Conservation (phyloP, 495 filamentous ascomycete species). For the Durotheca rogersii region DNA sequence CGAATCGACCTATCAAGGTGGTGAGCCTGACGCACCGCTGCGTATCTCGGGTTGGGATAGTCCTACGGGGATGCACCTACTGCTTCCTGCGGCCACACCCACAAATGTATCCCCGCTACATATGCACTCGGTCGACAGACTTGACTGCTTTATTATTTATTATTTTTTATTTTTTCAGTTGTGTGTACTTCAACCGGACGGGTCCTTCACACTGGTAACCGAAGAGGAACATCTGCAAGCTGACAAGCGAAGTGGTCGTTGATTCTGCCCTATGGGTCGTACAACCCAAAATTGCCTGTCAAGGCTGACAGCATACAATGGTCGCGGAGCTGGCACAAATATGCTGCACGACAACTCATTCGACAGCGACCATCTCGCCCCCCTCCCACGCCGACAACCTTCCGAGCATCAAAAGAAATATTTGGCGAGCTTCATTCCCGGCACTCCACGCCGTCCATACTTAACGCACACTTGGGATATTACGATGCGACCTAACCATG, state of each 20-base stretch:
- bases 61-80: constrained; percentile 19
- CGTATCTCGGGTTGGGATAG: constrained; percentile 24
- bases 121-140: constrained; percentile 9
- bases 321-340: too few species aligned
- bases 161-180: constrained; percentile 24
- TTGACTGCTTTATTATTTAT: constrained; percentile 8
- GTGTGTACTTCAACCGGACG: constrained; percentile 1
- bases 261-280: constrained; percentile 3
- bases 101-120: neutral
- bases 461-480: constrained; percentile 4
- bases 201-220: constrained; percentile 3
- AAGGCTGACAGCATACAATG: constrained; percentile 16
- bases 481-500: constrained; percentile 2
- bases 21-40: constrained; percentile 17
- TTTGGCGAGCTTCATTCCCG: neutral
- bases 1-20: constrained; percentile 1
- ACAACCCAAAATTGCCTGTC: constrained; percentile 4
- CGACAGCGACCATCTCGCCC: too few species aligned
- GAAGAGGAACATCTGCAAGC: constrained; percentile 16
- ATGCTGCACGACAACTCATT: too few species aligned
- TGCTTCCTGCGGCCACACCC: constrained; percentile 12
- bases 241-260: constrained; percentile 12
- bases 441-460: neutral
- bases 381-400: too few species aligned
- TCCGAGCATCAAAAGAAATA: too few species aligned